These are phyloP conservation scores for Penicillium canariense DNA, from an alignment of 495 filamentous ascomycete genomes.

Conservation along the genomic window DNA sequence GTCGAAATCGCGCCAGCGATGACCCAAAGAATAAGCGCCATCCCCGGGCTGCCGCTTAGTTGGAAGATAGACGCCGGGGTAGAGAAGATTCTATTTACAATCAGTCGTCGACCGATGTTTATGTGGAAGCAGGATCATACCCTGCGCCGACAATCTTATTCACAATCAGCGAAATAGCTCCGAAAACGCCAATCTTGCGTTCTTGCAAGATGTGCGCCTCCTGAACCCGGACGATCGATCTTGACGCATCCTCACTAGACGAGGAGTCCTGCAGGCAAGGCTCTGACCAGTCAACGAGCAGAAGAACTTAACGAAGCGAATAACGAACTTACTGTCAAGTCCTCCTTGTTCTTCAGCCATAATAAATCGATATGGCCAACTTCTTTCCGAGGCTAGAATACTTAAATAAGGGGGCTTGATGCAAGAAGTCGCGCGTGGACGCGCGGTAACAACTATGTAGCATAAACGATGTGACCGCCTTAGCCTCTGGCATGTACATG, in stretches of 20 bases:
- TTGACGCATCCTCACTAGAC: slow-evolving; percentile 7
- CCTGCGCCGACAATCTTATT: slow-evolving; percentile 31
- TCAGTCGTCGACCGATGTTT: background rate
- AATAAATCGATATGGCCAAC: background rate
- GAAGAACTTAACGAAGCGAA: background rate
- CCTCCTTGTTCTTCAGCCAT: slow-evolving; percentile 5
- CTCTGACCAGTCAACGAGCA: slow-evolving; percentile 1
- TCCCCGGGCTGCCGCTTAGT: slow-evolving; percentile 61
- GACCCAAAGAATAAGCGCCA: slow-evolving; percentile 61
- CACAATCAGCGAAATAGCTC: slow-evolving; percentile 26
- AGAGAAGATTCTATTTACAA: slow-evolving; percentile 57
- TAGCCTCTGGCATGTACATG: background rate
- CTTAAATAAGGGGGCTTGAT: background rate
- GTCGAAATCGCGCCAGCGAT: slow-evolving; percentile 56
- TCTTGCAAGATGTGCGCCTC: slow-evolving; percentile 27
- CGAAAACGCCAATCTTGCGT: slow-evolving; percentile 23
- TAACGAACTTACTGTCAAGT: background rate
- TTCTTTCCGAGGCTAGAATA: background rate
- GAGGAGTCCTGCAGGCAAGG: background rate
- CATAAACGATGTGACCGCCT: slow-evolving; percentile 13
- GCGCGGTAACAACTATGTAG: slow-evolving; percentile 11
- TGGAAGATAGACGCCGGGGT: slow-evolving; percentile 61
- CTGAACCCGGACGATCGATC: slow-evolving; percentile 4
- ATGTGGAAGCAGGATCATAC: slow-evolving; percentile 3
- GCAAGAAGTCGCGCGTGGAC: background rate